Conservation (phyloP, 257 asterid species). For the Ehretia macrophylla region DNA sequence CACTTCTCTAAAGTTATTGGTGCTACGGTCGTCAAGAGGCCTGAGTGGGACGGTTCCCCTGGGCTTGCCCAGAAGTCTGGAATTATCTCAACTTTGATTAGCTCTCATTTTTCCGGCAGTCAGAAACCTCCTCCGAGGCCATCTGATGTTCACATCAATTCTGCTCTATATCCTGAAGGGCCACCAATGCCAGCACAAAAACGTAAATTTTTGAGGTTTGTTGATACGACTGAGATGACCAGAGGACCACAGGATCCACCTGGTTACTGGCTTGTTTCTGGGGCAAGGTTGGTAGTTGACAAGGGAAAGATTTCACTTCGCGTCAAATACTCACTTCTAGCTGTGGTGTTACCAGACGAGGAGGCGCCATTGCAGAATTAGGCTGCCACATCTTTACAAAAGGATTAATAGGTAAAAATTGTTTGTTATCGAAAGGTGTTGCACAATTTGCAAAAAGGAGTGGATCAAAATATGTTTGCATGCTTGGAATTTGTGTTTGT, state of each 20-base stretch:
- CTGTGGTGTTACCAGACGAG: slow-evolving; percentile 50
- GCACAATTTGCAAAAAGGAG: no score
- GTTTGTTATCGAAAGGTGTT: no score
- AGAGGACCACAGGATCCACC: slow-evolving; percentile 77
- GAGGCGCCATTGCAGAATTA: slow-evolving; percentile 20
- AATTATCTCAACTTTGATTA: slow-evolving; percentile 51
- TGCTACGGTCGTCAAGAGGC: slow-evolving; percentile 48
- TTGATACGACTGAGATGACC: slow-evolving; percentile 67
- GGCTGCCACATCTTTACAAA: no score
- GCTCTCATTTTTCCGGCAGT: slow-evolving; percentile 44
- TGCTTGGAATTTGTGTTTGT: no score
- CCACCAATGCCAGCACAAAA: slow-evolving; percentile 67
- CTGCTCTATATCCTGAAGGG: slow-evolving; percentile 70
- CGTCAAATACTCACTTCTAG: slow-evolving; percentile 60
- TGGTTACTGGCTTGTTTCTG: slow-evolving; percentile 81
- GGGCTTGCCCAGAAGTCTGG: slow-evolving; percentile 63
- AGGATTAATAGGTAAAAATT: no score
- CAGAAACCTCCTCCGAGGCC: slow-evolving; percentile 61
- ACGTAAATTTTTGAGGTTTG: slow-evolving; percentile 55
- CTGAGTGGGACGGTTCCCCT: slow-evolving; percentile 83
- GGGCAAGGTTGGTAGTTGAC: slow-evolving; percentile 70
- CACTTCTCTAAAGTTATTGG: slow-evolving; percentile 53
- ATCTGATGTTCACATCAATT: slow-evolving; percentile 57
- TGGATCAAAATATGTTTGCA: no score
- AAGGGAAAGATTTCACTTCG: slow-evolving; percentile 60